Conservation (phyloP, 1,284 basidiomycete genomes). For the Heterobasidion irregulare region DNA sequence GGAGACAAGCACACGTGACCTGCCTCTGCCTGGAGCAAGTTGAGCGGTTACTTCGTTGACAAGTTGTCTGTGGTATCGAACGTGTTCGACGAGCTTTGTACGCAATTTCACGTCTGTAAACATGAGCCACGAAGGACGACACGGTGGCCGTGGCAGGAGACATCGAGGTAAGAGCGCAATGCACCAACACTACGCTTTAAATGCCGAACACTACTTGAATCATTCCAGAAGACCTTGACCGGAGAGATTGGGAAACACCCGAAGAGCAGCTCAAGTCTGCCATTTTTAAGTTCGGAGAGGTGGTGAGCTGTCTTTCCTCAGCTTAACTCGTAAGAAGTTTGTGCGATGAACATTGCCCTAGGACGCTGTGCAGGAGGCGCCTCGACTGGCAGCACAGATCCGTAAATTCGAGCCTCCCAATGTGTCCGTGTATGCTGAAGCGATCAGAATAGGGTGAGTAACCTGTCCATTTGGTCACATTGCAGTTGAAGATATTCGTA, state of each 20-base stretch:
- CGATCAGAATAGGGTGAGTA: constrained; percentile 66
- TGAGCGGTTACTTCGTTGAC: not conserved
- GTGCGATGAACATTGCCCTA: constrained; percentile 21
- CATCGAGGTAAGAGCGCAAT: constrained; percentile 34
- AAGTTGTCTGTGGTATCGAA: not conserved
- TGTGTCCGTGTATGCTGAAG: constrained; percentile 61
- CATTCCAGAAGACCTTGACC: constrained; percentile 42
- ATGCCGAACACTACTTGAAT: not conserved
- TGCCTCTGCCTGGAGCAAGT: no score
- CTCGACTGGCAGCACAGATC: constrained; percentile 56
- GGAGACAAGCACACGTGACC: not conserved
- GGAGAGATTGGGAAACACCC: constrained; percentile 62
- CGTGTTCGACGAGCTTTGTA: not conserved
- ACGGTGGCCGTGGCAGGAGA: constrained; percentile 25
- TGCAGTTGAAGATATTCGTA: constrained; percentile 4
- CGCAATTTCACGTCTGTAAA: constrained; percentile 3
- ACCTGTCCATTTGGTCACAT: not conserved
- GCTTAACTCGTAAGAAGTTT: not conserved
- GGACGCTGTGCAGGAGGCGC: constrained; percentile 66
- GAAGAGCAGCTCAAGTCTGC: constrained; percentile 63
- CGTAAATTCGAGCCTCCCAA: constrained; percentile 48
- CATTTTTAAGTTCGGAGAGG: constrained; percentile 75
- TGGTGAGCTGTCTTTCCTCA: constrained; percentile 44
- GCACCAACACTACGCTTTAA: constrained; percentile 2
- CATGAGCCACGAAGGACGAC: constrained; percentile 39